Evolutionary conservation across 495 filamentous ascomycete genomes (phyloP).

Genomic region (Astrothelium macrocarpum): DNA sequence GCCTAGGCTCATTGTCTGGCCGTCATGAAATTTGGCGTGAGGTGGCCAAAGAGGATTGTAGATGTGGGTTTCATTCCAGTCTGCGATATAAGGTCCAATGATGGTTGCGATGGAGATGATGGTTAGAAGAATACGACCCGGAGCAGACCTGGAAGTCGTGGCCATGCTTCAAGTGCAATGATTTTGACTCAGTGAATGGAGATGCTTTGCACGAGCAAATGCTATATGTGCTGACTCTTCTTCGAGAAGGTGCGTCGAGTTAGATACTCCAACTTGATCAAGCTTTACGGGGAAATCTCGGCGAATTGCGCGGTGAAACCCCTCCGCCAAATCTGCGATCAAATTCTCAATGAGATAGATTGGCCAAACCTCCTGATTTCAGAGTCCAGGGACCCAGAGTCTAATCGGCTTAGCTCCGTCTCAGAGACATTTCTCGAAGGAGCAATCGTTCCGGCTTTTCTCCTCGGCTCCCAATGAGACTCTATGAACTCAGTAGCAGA

Average conservation of each 20-base stretch:
- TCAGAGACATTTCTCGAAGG: no score
- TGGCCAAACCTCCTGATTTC: no score
- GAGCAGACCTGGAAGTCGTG: background rate
- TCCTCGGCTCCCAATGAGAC: no score
- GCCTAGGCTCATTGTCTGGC: slow-evolving; percentile 26
- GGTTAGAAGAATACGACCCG: background rate
- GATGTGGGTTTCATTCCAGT: slow-evolving; percentile 24
- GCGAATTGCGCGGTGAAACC: no score
- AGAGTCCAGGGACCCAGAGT: no score
- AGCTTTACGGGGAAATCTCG: background rate
- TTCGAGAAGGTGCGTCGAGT: background rate
- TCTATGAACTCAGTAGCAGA: background rate
- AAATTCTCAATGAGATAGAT: no score
- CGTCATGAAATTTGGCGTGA: slow-evolving; percentile 31
- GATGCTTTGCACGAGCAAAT: no score
- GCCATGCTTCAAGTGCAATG: background rate
- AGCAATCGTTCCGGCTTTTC: no score
- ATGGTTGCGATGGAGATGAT: background rate
- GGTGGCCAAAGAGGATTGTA: slow-evolving; percentile 28
- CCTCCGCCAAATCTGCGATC: no score
- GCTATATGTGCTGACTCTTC: no score
- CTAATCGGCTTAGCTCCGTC: no score
- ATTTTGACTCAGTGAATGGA: background rate
- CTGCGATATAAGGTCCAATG: background rate
- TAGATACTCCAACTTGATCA: background rate